Percentiles rank a stretch among this genome's conserved stretches.
Conservation (phyloP, 1,139 yeast species). For the Hyphopichia burtonii region DNA sequence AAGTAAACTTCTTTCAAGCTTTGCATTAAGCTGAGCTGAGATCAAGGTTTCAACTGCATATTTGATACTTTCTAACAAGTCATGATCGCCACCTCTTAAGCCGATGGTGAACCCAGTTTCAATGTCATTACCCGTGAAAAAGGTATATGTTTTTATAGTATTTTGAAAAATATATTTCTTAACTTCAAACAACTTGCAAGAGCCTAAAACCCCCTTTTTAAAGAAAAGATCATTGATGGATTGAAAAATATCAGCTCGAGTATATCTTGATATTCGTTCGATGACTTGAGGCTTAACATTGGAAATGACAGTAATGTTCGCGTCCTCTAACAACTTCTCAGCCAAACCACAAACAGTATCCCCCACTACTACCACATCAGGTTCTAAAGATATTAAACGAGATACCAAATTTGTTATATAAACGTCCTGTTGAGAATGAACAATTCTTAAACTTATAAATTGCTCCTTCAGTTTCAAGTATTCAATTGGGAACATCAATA, state of each 20-base stretch:
- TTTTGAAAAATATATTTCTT: conserved; percentile 58
- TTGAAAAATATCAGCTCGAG: conserved; percentile 75
- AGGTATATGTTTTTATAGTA: conserved; percentile 67
- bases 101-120: conserved; percentile 80
- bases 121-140: conserved; percentile 72
- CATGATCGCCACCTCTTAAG: conserved; percentile 72
- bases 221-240: conserved; percentile 48
- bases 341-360: conserved; percentile 87
- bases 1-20: conserved; percentile 77
- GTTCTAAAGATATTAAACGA: conserved; percentile 71
- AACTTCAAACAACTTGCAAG: conserved; percentile 70
- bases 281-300: conserved; percentile 82
- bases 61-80: conserved; percentile 63
- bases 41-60: conserved; percentile 79
- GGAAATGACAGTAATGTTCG: conserved; percentile 75
- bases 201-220: conserved; percentile 62
- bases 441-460: conserved; percentile 79
- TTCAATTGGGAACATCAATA: conserved; percentile 88
- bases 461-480: conserved; percentile 71
- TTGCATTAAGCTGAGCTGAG: conserved; percentile 71
- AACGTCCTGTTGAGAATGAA: conserved; percentile 85
- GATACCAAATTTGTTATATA: conserved; percentile 80
- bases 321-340: conserved; percentile 63
- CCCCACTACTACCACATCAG: conserved; percentile 78
- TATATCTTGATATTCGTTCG: conserved; percentile 73